These are phyloP conservation scores for Mycena chlorophos DNA, from an alignment of 768 basidiomycete species.

Conservation along the genomic window DNA sequence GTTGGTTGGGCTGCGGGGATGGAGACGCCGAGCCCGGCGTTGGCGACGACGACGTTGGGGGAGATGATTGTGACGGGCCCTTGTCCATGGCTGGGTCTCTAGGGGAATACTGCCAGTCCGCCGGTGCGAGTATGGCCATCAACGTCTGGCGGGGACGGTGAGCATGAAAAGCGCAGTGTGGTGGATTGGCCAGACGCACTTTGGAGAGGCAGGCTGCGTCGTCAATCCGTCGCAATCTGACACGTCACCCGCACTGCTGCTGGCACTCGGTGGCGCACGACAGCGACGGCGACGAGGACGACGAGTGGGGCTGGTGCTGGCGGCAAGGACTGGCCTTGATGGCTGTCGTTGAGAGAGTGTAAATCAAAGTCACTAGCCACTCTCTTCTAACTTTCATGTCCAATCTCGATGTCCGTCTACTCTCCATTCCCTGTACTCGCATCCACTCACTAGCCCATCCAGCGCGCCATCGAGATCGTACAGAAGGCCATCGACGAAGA, in stretches of 20 bases:
- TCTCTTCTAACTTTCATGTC: conserved; percentile 3
- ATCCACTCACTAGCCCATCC: background rate
- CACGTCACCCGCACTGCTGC: conserved; percentile 3
- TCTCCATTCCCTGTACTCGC: background rate
- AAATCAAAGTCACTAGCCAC: background rate
- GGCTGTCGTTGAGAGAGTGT: background rate
- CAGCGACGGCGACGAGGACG: background rate
- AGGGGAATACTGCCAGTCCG: conserved; percentile 70
- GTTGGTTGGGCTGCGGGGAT: conserved; percentile 41
- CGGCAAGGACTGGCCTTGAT: background rate
- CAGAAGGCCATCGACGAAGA: conserved; percentile 93
- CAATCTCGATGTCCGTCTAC: conserved; percentile 19
- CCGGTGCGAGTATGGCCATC: conserved; percentile 80
- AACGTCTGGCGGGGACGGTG: too few relatives aligned
- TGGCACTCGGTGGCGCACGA: background rate
- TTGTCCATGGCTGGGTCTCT: conserved; percentile 66
- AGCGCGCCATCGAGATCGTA: conserved; percentile 83
- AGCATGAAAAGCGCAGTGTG: background rate
- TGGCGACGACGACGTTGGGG: conserved; percentile 31
- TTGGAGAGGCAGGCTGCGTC: background rate
- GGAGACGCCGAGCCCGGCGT: conserved; percentile 1
- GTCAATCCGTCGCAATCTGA: conserved; percentile 9
- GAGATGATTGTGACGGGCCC: conserved; percentile 37
- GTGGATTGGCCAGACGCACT: conserved; percentile 2
- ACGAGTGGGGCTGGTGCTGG: background rate